Percentiles rank a stretch among this genome's conserved stretches.
These are phyloP conservation scores for Aspergillus taichungensis DNA, from an alignment of 495 filamentous ascomycete genomes.

Conservation along the genomic window DNA sequence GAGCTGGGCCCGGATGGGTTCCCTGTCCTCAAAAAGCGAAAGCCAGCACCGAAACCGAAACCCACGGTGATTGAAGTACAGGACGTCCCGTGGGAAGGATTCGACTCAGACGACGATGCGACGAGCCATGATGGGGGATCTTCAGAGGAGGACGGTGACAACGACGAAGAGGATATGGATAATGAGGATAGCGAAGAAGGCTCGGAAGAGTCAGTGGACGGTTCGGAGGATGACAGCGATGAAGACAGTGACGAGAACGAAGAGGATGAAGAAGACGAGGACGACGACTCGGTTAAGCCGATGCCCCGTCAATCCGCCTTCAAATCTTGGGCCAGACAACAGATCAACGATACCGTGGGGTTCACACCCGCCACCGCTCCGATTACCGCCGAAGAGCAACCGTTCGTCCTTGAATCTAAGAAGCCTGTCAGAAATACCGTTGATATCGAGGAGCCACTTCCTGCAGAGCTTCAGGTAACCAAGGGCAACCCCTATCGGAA, in stretches of 20 bases:
- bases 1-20: constrained; percentile 68
- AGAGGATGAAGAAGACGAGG: constrained; percentile 21
- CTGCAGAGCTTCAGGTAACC: constrained; percentile 60
- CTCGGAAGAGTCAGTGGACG: constrained; percentile 13
- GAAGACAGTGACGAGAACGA: constrained; percentile 16
- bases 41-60: constrained; percentile 27
- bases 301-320: constrained; percentile 61
- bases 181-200: constrained; percentile 12
- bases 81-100: constrained; percentile 54
- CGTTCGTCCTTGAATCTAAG: constrained; percentile 16
- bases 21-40: constrained; percentile 68
- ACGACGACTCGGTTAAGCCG: constrained; percentile 28
- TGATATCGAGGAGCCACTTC: constrained; percentile 65
- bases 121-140: constrained; percentile 13
- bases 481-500: constrained; percentile 54
- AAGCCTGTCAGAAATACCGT: constrained; percentile 33
- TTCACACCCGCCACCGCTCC: constrained; percentile 45
- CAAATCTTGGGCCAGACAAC: constrained; percentile 84
- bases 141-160: constrained; percentile 6
- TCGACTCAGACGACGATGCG: constrained; percentile 39
- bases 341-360: constrained; percentile 66
- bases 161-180: constrained; percentile 8
- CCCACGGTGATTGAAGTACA: constrained; percentile 22
- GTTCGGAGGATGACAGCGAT: constrained; percentile 12
- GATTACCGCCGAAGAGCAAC: constrained; percentile 19